A percentile compares a stretch with the other conserved stretches of the same genome.
Conservation (phyloP, 2,329 filamentous ascomycete genomes). For the Pyricularia sp. region DNA sequence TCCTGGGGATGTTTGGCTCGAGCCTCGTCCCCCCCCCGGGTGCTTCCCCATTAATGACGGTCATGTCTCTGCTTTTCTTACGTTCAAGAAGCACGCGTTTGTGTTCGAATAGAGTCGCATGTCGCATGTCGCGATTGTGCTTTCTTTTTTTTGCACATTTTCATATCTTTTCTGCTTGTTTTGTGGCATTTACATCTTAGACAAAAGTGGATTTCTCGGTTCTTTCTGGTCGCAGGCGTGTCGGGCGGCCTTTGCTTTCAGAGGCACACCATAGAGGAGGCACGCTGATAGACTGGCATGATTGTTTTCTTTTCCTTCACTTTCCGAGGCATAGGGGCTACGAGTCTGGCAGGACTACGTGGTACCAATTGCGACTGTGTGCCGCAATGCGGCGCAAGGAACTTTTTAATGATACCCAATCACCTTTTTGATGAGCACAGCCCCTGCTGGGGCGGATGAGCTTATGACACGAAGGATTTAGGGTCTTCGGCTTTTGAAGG, state of each 20-base stretch:
- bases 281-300: conserved; percentile 4
- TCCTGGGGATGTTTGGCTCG: conserved; percentile 9
- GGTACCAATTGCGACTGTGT: not conserved
- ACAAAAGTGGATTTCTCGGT: conserved; percentile 60
- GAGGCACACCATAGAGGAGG: conserved; percentile 4
- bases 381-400: not conserved
- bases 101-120: conserved; percentile 11
- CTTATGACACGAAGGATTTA: conserved; percentile 1
- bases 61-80: conserved; percentile 26
- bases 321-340: conserved; percentile 1
- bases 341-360: not conserved
- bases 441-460: not conserved
- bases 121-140: conserved; percentile 1
- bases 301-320: conserved; percentile 6
- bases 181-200: conserved; percentile 35
- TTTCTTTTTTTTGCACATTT: conserved; percentile 6
- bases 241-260: not conserved
- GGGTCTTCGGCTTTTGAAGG: conserved; percentile 3
- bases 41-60: conserved; percentile 24
- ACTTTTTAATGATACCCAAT: conserved; percentile 4
- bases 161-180: conserved; percentile 12
- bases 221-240: conserved; percentile 32
- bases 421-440: conserved; percentile 2
- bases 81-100: conserved; percentile 17
- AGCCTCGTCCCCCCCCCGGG: conserved; percentile 9